phyloP scores from a whole-genome alignment of 768 basidiomycete genomes.

The Pisolithus tinctorius region DNA sequence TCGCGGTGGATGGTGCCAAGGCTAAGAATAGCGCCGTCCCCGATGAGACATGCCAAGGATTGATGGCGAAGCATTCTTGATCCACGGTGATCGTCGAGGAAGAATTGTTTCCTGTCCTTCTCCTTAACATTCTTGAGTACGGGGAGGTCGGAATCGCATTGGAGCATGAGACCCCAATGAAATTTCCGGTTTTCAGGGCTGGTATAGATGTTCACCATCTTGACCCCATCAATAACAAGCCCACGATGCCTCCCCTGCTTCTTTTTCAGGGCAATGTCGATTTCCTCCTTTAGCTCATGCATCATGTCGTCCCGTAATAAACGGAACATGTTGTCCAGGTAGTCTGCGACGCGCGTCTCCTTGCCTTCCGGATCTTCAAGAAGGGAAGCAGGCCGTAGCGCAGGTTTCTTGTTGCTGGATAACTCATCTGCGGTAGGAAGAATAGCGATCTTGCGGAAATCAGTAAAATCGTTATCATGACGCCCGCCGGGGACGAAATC shows the following conservation, averaged over 20 bases:
- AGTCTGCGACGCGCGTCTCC: constrained; percentile 33
- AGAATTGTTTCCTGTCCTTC: constrained; percentile 32
- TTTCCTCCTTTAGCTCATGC: constrained; percentile 49
- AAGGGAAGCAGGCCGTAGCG: constrained; percentile 38
- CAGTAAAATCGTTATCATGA: constrained; percentile 61
- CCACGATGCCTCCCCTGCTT: constrained; percentile 37
- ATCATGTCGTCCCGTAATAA: constrained; percentile 60
- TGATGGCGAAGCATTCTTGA: constrained; percentile 44
- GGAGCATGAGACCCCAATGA: constrained; percentile 37
- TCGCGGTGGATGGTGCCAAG: constrained; percentile 51
- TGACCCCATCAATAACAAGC: constrained; percentile 32
- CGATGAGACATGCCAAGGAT: constrained; percentile 46
- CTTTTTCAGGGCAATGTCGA: constrained; percentile 34
- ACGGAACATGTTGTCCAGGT: constrained; percentile 64
- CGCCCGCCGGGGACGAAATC: constrained; percentile 48
- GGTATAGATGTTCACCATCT: constrained; percentile 30
- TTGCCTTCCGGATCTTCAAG: constrained; percentile 38
- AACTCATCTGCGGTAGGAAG: constrained; percentile 59
- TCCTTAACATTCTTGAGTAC: constrained; percentile 28
- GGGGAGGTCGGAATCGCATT: constrained; percentile 31
- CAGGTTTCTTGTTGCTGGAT: constrained; percentile 36
- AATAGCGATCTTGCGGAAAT: constrained; percentile 57
- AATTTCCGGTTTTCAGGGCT: constrained; percentile 17
- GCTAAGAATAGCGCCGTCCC: constrained; percentile 41
- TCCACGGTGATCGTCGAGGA: constrained; percentile 29